Evolutionary conservation across 2,329 filamentous ascomycete species (phyloP).

Genomic region (Davidsoniella eucalypti): DNA sequence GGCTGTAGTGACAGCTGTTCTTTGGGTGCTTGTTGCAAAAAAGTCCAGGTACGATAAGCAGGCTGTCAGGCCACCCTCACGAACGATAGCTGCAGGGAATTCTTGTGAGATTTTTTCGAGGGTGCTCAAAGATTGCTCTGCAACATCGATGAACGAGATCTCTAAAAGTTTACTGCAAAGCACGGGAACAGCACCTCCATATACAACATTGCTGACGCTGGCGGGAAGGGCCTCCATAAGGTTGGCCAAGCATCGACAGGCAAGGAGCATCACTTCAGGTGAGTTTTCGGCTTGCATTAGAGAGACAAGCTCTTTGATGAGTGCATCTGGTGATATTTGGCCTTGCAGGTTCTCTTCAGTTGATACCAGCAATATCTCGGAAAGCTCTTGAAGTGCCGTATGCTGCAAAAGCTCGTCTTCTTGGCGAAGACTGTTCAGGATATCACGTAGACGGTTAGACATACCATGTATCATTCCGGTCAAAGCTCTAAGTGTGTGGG

Average conservation of each 20-base stretch:
- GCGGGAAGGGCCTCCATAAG: slow-evolving; percentile 92
- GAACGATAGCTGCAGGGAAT: slow-evolving; percentile 86
- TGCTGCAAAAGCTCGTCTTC: slow-evolving; percentile 83
- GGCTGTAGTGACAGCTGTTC: slow-evolving; percentile 90
- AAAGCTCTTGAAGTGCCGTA: slow-evolving; percentile 82
- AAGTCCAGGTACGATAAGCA: slow-evolving; percentile 94
- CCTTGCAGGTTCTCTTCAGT: slow-evolving; percentile 94
- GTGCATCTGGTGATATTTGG: slow-evolving; percentile 85
- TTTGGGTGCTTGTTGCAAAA: slow-evolving; percentile 90
- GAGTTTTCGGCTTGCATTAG: slow-evolving; percentile 85
- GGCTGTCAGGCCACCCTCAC: slow-evolving; percentile 88
- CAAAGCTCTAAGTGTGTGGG: slow-evolving; percentile 68
- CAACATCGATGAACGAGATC: slow-evolving; percentile 92
- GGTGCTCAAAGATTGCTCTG: slow-evolving; percentile 91
- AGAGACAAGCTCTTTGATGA: slow-evolving; percentile 81
- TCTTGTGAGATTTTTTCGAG: slow-evolving; percentile 95
- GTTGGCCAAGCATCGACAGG: slow-evolving; percentile 89
- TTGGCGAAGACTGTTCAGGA: slow-evolving; percentile 57
- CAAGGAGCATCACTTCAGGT: slow-evolving; percentile 90
- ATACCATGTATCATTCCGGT: slow-evolving; percentile 86
- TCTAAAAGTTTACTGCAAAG: slow-evolving; percentile 89
- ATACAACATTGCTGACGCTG: slow-evolving; percentile 88
- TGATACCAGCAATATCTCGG: slow-evolving; percentile 81
- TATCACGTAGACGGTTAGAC: slow-evolving; percentile 61
- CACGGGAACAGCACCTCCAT: slow-evolving; percentile 88